Evolutionary conservation across 768 basidiomycete genomes (phyloP).

Genomic region (Leccinum ochraceum): DNA sequence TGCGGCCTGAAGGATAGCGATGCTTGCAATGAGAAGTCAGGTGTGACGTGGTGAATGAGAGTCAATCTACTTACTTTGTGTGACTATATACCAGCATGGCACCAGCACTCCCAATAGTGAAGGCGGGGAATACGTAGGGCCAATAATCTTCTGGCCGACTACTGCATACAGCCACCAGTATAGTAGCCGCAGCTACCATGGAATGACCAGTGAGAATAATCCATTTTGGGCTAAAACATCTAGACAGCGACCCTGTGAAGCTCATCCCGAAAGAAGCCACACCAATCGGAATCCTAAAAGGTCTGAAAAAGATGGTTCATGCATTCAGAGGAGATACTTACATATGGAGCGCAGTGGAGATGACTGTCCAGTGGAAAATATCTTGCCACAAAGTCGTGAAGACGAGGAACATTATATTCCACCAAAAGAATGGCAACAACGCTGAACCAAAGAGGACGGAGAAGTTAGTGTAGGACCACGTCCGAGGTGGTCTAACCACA

Average conservation of each 20-base stretch:
- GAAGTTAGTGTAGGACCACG: constrained; percentile 45
- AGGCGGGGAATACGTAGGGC: constrained; percentile 49
- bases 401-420: constrained; percentile 35
- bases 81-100: constrained; percentile 47
- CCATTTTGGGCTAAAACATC: constrained; percentile 42
- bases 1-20: constrained; percentile 50
- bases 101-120: constrained; percentile 48
- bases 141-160: constrained; percentile 45
- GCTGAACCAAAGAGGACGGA: constrained; percentile 39
- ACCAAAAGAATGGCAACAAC: constrained; percentile 45
- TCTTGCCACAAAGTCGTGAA: constrained; percentile 43
- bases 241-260: constrained; percentile 42
- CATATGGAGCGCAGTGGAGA: constrained; percentile 43
- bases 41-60: background rate
- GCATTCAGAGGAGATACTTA: constrained; percentile 17
- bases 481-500: constrained; percentile 39
- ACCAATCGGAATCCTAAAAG: constrained; percentile 43
- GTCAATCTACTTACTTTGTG: constrained; percentile 42
- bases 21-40: constrained; percentile 31
- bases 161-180: constrained; percentile 45
- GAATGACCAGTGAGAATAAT: constrained; percentile 45
- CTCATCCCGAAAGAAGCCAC: constrained; percentile 38
- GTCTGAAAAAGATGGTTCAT: constrained; percentile 2
- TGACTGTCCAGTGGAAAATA: constrained; percentile 43
- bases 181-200: constrained; percentile 39